Evolutionary conservation across 140 eudicot species (phyloP).

Genomic region (Cichorium intybus): DNA sequence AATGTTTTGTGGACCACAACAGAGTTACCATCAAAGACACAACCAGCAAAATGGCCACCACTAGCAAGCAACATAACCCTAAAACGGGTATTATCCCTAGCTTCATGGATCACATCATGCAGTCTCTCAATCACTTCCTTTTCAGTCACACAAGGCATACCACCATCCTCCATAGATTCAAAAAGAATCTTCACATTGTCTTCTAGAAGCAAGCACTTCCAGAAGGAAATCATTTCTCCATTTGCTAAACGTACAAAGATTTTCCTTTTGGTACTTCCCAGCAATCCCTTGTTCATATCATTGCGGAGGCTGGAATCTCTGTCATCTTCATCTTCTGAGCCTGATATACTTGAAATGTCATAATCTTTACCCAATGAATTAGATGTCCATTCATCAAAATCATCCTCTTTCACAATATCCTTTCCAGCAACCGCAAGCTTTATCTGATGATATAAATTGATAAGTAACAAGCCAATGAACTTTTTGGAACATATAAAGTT

Average conservation of each 20-base stretch:
- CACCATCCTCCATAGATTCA: conserved; percentile 37
- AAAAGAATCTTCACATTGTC: conserved; percentile 51
- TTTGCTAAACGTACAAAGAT: conserved; percentile 55
- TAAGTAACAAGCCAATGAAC: not conserved
- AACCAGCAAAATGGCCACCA: conserved; percentile 99
- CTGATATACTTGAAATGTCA: conserved; percentile 93
- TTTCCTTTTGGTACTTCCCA: conserved; percentile 49
- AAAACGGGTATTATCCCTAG: conserved; percentile 57
- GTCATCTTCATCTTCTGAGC: conserved; percentile 91
- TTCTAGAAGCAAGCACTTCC: conserved; percentile 67
- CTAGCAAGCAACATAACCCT: conserved; percentile 84
- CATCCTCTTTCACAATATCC: conserved; percentile 73
- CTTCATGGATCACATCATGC: conserved; percentile 51
- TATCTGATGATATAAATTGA: conserved; percentile 44
- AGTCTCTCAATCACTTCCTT: conserved; percentile 61
- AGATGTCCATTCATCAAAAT: conserved; percentile 73
- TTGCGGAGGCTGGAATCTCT: conserved; percentile 30
- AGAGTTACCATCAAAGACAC: conserved; percentile 87
- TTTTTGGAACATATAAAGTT: no score
- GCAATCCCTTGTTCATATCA: conserved; percentile 37
- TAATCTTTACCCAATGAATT: conserved; percentile 64
- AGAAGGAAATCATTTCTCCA: conserved; percentile 61
- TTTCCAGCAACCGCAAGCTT: conserved; percentile 90
- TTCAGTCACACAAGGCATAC: conserved; percentile 36
- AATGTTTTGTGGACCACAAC: conserved; percentile 94